phyloP scores from a whole-genome alignment of 163 green algal species.

The Scenedesmus sp. region DNA sequence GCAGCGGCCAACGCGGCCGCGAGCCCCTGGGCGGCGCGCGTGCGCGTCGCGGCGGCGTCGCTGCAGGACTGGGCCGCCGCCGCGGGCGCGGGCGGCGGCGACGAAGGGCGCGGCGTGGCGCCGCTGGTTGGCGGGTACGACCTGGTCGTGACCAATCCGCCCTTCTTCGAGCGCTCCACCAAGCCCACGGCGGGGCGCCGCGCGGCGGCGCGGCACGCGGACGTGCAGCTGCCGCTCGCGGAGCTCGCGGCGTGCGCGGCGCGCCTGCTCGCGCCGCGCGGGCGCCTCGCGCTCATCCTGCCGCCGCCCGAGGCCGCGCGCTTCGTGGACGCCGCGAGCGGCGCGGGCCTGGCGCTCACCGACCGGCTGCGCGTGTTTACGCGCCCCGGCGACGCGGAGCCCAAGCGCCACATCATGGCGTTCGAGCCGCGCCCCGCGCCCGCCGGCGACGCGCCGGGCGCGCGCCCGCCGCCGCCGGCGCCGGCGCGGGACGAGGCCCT shows the following conservation, averaged over 20 bases:
- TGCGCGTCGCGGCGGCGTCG: constrained; percentile 38
- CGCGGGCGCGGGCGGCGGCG: constrained; percentile 23
- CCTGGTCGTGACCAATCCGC: constrained; percentile 60
- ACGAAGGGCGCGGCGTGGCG: too few species aligned
- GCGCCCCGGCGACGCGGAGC: neutral
- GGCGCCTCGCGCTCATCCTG: constrained; percentile 52
- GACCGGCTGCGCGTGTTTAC: constrained; percentile 17
- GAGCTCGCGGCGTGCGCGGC: constrained; percentile 44
- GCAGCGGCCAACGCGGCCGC: constrained; percentile 45
- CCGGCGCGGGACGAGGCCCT: neutral
- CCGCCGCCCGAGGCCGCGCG: constrained; percentile 42
- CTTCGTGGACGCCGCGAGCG: constrained; percentile 32
- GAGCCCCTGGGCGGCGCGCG: constrained; percentile 41
- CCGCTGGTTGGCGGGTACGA: too few species aligned
- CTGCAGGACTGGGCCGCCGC: constrained; percentile 49
- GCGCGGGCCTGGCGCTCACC: constrained; percentile 40
- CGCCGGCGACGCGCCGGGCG: neutral
- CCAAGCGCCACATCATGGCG: constrained; percentile 36
- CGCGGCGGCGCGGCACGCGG: constrained; percentile 32
- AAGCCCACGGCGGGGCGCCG: constrained; percentile 40
- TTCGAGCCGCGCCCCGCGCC: neutral
- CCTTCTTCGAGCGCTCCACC: constrained; percentile 56
- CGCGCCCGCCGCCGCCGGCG: neutral
- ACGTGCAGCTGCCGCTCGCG: constrained; percentile 43
- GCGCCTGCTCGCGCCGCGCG: constrained; percentile 46